phyloP scores from a whole-genome alignment of 2,329 filamentous ascomycete genomes.

The Pseudocercospora fuligena region DNA sequence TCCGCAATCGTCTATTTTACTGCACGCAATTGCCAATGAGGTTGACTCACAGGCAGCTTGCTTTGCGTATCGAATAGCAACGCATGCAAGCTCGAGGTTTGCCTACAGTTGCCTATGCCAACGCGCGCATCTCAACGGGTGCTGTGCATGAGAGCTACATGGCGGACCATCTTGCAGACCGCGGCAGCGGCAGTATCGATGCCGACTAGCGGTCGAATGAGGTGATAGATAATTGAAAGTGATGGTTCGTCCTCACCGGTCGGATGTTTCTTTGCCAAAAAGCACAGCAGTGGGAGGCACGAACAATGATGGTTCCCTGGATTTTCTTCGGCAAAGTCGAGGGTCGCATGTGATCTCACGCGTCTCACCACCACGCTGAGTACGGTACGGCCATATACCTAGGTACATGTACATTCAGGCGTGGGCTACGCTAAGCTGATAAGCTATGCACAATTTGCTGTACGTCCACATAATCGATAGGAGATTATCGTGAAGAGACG shows the following conservation, averaged over 20 bases:
- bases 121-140: conserved; percentile 7
- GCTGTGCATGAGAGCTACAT: conserved; percentile 9
- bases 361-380: not conserved
- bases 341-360: conserved; percentile 5
- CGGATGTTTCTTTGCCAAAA: not conserved
- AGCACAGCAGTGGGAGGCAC: not conserved
- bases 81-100: conserved; percentile 2
- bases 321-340: conserved; percentile 7
- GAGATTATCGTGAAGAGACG: not conserved
- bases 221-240: not conserved
- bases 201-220: not conserved
- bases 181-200: conserved; percentile 2
- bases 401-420: not conserved
- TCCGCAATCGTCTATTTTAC: not conserved
- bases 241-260: not conserved
- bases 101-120: conserved; percentile 9
- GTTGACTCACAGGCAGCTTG: not conserved
- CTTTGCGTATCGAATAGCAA: not conserved
- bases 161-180: conserved; percentile 1
- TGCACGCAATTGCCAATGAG: conserved; percentile 1
- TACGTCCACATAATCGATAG: not conserved
- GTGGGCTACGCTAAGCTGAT: not conserved
- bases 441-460: not conserved
- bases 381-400: not conserved
- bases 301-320: not conserved